These are phyloP conservation scores for Pleurotus sapidus DNA, from an alignment of 768 basidiomycete species.

Conservation along the genomic window DNA sequence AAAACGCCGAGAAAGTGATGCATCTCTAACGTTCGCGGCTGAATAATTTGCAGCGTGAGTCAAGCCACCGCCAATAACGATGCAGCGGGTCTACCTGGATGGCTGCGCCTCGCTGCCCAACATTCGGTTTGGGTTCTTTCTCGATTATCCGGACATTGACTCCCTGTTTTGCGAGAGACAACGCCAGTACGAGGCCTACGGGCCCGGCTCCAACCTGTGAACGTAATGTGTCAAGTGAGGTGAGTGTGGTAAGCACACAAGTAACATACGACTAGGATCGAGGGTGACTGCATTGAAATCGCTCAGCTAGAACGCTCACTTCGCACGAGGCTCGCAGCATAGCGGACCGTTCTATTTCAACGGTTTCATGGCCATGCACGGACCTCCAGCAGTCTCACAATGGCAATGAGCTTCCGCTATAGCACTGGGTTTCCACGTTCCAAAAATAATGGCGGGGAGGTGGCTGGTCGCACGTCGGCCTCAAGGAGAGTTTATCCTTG, in stretches of 20 bases:
- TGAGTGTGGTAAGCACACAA: neutral
- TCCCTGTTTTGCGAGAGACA: constrained; percentile 38
- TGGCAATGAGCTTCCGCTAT: too few relatives aligned
- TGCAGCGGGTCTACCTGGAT: constrained; percentile 27
- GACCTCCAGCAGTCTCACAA: too few relatives aligned
- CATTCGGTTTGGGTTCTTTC: constrained; percentile 30
- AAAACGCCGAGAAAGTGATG: constrained; percentile 12
- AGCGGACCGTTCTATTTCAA: too few relatives aligned
- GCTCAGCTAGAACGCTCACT: too few relatives aligned
- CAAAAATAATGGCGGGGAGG: too few relatives aligned
- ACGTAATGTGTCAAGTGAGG: neutral
- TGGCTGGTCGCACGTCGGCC: too few relatives aligned
- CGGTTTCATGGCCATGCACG: too few relatives aligned
- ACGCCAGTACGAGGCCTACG: constrained; percentile 39
- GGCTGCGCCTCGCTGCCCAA: constrained; percentile 35
- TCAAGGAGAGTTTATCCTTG: too few relatives aligned
- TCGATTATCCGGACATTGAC: constrained; percentile 52
- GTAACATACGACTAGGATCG: neutral
- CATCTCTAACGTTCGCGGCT: constrained; percentile 14
- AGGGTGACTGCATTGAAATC: neutral
- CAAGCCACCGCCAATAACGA: neutral
- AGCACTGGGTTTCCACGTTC: too few relatives aligned
- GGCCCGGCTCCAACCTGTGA: constrained; percentile 44
- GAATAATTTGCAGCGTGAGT: neutral
- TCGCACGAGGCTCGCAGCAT: too few relatives aligned